phyloP scores from a whole-genome alignment of 768 basidiomycete species.

The Mycena vulgaris region DNA sequence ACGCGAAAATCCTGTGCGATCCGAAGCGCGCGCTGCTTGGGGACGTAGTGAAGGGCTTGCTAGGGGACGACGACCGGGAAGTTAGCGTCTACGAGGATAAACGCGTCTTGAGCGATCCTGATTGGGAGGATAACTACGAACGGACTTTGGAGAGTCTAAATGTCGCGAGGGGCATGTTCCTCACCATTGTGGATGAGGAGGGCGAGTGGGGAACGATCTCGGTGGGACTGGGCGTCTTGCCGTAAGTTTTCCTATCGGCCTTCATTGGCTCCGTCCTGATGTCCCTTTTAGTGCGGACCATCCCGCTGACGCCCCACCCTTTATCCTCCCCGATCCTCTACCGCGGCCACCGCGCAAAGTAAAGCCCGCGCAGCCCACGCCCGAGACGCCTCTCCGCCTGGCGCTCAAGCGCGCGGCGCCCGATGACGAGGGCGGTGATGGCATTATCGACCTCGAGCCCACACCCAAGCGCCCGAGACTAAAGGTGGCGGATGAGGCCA shows the following conservation, averaged over 20 bases:
- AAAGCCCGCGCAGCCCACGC: slow-evolving; percentile 56
- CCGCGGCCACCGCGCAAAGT: slow-evolving; percentile 67
- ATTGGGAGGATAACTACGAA: slow-evolving; percentile 91
- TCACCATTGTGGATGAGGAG: slow-evolving; percentile 92
- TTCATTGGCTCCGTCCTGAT: slow-evolving; percentile 11
- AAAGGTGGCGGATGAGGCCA: slow-evolving; percentile 46
- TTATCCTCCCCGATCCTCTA: slow-evolving; percentile 77
- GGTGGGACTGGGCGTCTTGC: slow-evolving; percentile 76
- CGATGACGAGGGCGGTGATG: slow-evolving; percentile 66
- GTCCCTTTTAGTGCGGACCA: slow-evolving; percentile 68
- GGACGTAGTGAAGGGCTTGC: slow-evolving; percentile 78
- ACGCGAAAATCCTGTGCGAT: slow-evolving; percentile 83
- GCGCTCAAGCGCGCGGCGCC: slow-evolving; percentile 71
- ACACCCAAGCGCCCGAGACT: slow-evolving; percentile 65
- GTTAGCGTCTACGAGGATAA: slow-evolving; percentile 91
- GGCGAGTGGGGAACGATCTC: slow-evolving; percentile 80
- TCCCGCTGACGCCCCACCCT: slow-evolving; percentile 62
- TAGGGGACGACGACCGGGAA: slow-evolving; percentile 72
- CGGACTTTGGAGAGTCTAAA: slow-evolving; percentile 87
- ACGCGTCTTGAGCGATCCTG: slow-evolving; percentile 90
- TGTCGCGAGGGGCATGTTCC: slow-evolving; percentile 87
- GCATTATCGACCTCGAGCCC: slow-evolving; percentile 69
- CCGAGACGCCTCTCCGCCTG: slow-evolving; percentile 59
- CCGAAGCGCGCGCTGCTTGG: slow-evolving; percentile 77
- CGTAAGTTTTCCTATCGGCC: slow-evolving; percentile 66